phyloP scores from a whole-genome alignment of 2,329 filamentous ascomycete species.

The Cyanodermella asteris region DNA sequence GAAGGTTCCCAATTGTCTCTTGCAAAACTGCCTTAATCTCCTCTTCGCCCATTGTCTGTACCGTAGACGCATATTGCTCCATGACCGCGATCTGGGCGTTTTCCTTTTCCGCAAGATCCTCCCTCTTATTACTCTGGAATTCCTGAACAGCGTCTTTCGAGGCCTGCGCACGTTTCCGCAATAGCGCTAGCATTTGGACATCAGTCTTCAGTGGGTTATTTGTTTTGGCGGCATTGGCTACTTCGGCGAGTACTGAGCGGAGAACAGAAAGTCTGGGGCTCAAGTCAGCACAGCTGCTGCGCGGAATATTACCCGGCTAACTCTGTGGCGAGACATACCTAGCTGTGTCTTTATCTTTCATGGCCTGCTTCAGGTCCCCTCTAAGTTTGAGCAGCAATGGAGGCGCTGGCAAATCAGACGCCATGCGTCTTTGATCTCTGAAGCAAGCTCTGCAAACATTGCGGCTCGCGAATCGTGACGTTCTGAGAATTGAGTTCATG shows the following conservation, averaged over 20 bases:
- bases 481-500: too few relatives aligned
- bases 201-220: constrained; percentile 23
- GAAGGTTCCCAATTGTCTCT: constrained; percentile 15
- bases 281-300: not conserved
- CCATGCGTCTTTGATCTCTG: constrained; percentile 17
- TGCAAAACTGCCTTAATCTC: constrained; percentile 18
- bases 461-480: too few relatives aligned
- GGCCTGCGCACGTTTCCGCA: constrained; percentile 21
- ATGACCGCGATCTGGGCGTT: constrained; percentile 21
- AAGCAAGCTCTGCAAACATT: not conserved
- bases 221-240: constrained; percentile 26
- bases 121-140: constrained; percentile 18
- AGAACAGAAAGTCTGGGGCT: constrained; percentile 22
- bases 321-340: constrained; percentile 15
- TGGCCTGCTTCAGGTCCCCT: constrained; percentile 25
- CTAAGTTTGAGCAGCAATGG: constrained; percentile 23
- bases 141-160: constrained; percentile 19
- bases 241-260: constrained; percentile 25
- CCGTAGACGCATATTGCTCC: constrained; percentile 21
- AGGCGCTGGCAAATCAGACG: constrained; percentile 15
- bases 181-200: constrained; percentile 22
- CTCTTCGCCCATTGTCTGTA: constrained; percentile 19
- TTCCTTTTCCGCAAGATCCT: constrained; percentile 24
- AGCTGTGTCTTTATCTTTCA: constrained; percentile 25
- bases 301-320: too few relatives aligned